Evolutionary conservation across 768 basidiomycete species (phyloP), one percentile per base, ranked within the genome.

Genomic region (Phaeotremella skinneri): DNA sequence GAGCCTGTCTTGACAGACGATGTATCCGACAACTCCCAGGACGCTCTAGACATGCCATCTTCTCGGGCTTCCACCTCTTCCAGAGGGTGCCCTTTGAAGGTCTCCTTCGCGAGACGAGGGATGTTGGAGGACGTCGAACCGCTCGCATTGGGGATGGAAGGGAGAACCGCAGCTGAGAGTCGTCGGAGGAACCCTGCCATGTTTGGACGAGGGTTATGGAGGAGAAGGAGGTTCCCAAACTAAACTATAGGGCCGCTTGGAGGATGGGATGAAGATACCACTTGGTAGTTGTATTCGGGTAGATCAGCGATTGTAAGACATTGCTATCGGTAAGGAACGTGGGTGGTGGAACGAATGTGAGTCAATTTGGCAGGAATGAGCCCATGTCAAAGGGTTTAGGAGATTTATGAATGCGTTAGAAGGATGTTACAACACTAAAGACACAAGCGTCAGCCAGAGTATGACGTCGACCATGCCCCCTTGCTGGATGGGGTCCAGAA

Each of bases 111-210:
- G 43, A 67, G 59, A 23, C 67, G 62, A 34, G 70, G 67, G 3
- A 72, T 65, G 51, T 69, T 65, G 2, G 64, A 27, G 5, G 69
- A 59, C 2, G 63, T 64, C 0, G 31, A 16, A 31, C 70, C 70
- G 11, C 42, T 34, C 25, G 65, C 42, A 23, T 59, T 62, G 14
- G 70, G 70, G 13, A 64, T 53, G 37, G 42, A 25, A 26, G 68
- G 68, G 17, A 72, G 56, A 17, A 63, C 67, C 7, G 70, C 70
- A 3, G 55, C 57, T 17, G 70, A 72, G 4, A 72, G 32, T 20
- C 70, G 65, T n/a, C 70, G 65, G 25, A 72, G 70, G 63, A 72
- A 72, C n/a, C 63, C 65, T n/a, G n/a, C n/a, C 70, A 72, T 72
- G 52, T 29, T 61, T 27, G 9, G 53, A 25, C 27, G 26, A 31